These are phyloP conservation scores for Gracilaria gracilis DNA, from an alignment of 23 red algal genomes.

Conservation along the genomic window DNA sequence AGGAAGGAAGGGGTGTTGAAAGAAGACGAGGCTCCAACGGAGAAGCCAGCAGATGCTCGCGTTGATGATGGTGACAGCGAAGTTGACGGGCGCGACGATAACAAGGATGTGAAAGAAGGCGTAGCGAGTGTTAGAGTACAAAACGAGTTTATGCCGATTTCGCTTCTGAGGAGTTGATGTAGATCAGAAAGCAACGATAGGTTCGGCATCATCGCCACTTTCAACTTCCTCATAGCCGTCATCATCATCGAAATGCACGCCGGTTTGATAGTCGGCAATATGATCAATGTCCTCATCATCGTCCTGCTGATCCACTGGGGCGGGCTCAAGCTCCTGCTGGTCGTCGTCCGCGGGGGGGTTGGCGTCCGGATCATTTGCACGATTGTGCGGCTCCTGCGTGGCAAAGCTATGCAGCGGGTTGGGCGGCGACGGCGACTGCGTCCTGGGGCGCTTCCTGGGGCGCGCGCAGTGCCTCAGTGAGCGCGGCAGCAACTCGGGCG, in stretches of 20 bases:
- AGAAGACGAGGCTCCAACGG: not conserved
- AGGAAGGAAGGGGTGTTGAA: constrained; percentile 18
- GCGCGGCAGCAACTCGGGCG: constrained; percentile 21
- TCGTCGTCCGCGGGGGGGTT: constrained; percentile 22
- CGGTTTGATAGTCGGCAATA: constrained; percentile 58
- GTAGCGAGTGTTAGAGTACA: not conserved
- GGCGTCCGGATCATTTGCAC: not conserved
- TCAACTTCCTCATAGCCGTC: constrained; percentile 72
- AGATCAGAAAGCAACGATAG: constrained; percentile 23
- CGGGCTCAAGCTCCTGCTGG: constrained; percentile 9
- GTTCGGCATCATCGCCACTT: constrained; percentile 62
- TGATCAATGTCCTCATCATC: constrained; percentile 61
- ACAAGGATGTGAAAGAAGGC: not conserved
- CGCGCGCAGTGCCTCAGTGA: not conserved
- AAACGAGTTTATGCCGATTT: constrained; percentile 23
- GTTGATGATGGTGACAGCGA: not conserved
- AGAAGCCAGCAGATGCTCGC: not conserved
- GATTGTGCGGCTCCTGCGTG: not conserved
- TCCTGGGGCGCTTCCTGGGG: not conserved
- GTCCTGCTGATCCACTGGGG: not conserved
- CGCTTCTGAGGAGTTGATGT: constrained; percentile 1
- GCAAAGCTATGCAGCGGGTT: not conserved
- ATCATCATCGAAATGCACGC: constrained; percentile 55
- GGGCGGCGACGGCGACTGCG: not conserved
- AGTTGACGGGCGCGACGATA: not conserved